Base-by-base conservation (phyloP, 176 grass and related monocot genomes). In the Miscanthus lutarioriparius region DNA sequence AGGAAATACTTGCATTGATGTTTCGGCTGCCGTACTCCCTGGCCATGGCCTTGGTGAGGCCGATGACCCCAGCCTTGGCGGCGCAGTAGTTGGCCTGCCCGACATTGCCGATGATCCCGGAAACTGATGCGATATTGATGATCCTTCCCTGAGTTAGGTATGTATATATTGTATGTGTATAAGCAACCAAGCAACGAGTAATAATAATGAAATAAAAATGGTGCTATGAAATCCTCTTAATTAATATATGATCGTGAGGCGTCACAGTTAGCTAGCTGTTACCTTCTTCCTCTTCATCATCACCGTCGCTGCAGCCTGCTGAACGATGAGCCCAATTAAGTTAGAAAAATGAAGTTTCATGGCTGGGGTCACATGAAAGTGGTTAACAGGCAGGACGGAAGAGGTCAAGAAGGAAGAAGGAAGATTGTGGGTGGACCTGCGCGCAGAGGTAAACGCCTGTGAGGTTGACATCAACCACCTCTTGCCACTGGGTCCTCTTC, bases 71-170 rank as follows among this genome's bases (percentile, higher is more conserved):
- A 10, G 96, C 89, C 83, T 98, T 98, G 25, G 96, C 85, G 20
- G 96, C 96, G 66, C 93, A 95, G 73, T 98, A 98, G 66, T 98
- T 98, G 37, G 96, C 91, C 88, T 98, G 96, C 11, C 96, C 93
- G 9, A 78, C 41, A 37, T 93, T 98, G 58, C 96, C 89, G 27
- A 91, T 92, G 56, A 98, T 90, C 47, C 96, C 96, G 16, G 94
- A 91, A 72, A 98, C 91, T 2, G 93, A 98, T 64, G 96, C 86
- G 23, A 98, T 95, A 69, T 98, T 98, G 67, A 98, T 83, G 74
- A 95, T 93, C 49, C 89, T 91, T 79, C 96, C 96, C 96, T 98
- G 56, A 59, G 19, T 22, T 7, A 56, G 51, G 51, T 7, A 56
- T 2, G 2, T 6, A 56, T 43, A 1, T 40, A 1, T 0, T 8